Conservation (phyloP, 2,329 filamentous ascomycete species). For the Penicillium hesseltinei region DNA sequence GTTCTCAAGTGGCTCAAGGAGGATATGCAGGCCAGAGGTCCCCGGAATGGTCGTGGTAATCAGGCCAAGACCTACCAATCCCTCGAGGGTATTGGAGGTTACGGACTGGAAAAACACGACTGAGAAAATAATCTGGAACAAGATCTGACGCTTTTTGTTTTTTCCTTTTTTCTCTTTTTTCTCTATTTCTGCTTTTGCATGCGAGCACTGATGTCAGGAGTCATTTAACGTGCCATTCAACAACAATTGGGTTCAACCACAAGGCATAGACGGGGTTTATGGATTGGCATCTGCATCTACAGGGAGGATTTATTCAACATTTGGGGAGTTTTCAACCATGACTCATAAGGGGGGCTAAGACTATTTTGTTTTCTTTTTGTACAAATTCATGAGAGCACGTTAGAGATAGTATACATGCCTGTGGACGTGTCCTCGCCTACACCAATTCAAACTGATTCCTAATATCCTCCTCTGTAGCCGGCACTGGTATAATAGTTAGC, state of each 20-base stretch:
- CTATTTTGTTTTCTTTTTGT: slow-evolving; percentile 15
- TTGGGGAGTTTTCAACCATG: slow-evolving; percentile 26
- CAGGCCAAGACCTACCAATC: slow-evolving; percentile 54
- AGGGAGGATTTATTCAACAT: slow-evolving; percentile 30
- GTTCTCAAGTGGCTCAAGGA: slow-evolving; percentile 83
- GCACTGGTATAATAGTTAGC: slow-evolving; percentile 38
- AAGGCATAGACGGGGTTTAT: slow-evolving; percentile 24
- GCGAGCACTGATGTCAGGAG: not conserved
- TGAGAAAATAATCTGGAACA: not conserved
- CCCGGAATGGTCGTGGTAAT: slow-evolving; percentile 60
- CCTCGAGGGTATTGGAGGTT: slow-evolving; percentile 61
- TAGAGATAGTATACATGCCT: slow-evolving; percentile 39
- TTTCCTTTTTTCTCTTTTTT: not conserved
- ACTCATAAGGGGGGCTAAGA: slow-evolving; percentile 14
- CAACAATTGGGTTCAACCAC: slow-evolving; percentile 28
- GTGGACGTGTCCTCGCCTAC: slow-evolving; percentile 47
- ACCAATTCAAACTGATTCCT: slow-evolving; percentile 36
- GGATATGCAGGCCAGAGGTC: slow-evolving; percentile 76
- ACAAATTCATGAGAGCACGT: slow-evolving; percentile 27
- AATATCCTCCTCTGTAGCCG: slow-evolving; percentile 10
- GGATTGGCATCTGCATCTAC: slow-evolving; percentile 18
- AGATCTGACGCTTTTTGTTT: not conserved
- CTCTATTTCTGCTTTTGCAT: slow-evolving; percentile 1
- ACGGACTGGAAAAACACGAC: slow-evolving; percentile 55
- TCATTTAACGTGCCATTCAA: slow-evolving; percentile 25